Evolutionary conservation across 208 protist genomes (phyloP).

Genomic region (Leishmania mexicana): DNA sequence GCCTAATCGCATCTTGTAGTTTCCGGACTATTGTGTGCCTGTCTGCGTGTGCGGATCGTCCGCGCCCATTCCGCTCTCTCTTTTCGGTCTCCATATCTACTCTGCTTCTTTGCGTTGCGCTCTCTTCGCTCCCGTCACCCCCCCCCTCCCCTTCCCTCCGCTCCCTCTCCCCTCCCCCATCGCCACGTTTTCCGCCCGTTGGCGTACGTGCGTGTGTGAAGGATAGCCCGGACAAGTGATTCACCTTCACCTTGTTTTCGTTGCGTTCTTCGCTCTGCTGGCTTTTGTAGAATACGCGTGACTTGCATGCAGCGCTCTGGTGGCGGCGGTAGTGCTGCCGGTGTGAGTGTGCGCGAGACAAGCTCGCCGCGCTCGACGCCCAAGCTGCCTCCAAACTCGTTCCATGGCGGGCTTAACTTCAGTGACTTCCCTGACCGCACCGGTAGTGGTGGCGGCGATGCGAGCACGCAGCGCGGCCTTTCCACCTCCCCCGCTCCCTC

Average conservation of each 20-base stretch:
- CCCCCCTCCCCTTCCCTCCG: neutral
- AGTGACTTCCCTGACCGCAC: neutral
- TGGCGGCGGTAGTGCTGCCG: neutral
- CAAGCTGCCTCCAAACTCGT: neutral
- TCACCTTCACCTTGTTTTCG: neutral
- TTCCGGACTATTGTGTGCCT: neutral
- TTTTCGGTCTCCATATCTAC: neutral
- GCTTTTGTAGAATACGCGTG: neutral
- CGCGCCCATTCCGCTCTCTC: neutral
- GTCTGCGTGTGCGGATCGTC: neutral
- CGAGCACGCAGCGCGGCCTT: neutral
- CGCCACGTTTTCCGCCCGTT: too few species aligned
- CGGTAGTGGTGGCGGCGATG: neutral
- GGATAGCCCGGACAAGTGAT: neutral
- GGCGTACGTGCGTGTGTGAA: neutral
- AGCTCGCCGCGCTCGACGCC: conserved; percentile 12
- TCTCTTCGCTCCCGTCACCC: neutral
- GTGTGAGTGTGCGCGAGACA: neutral
- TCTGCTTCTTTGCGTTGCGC: neutral
- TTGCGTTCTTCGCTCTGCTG: neutral
- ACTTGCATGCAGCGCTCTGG: conserved; percentile 1
- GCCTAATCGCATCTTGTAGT: neutral
- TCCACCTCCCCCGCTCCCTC: neutral
- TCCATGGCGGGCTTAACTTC: neutral
- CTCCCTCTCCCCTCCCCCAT: neutral